Percentiles rank a stretch among this genome's conserved stretches.
Evolutionary conservation across 345 rosid genomes (phyloP).

Genomic region (Linum tenue): DNA sequence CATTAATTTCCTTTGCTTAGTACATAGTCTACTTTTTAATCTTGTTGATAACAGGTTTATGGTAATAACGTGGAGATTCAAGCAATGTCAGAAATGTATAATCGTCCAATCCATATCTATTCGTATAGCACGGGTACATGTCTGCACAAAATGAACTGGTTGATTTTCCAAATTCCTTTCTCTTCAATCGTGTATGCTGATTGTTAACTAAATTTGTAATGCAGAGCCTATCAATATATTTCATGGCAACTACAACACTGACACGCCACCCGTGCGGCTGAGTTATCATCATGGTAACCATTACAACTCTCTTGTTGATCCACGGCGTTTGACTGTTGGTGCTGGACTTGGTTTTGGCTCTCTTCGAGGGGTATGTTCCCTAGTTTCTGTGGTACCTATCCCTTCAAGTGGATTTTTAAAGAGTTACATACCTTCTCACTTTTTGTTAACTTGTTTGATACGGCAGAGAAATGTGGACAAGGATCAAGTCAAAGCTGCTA

Average conservation of each 20-base stretch:
- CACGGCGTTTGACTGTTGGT: constrained; percentile 75
- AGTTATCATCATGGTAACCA: constrained; percentile 96
- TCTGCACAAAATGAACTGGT: constrained; percentile 6
- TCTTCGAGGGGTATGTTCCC: constrained; percentile 71
- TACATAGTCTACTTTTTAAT: not conserved
- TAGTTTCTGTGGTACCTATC: not conserved
- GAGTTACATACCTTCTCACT: not conserved
- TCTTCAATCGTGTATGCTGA: not conserved
- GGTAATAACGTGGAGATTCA: constrained; percentile 98
- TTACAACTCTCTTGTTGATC: constrained; percentile 94
- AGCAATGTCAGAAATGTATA: constrained; percentile 91
- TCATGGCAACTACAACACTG: constrained; percentile 85
- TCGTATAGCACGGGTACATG: constrained; percentile 76
- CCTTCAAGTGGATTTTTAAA: not conserved
- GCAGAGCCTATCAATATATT: constrained; percentile 93
- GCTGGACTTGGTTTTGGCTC: constrained; percentile 95
- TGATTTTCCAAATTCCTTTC: not conserved
- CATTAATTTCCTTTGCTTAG: not conserved
- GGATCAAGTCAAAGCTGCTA: constrained; percentile 96
- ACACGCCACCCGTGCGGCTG: constrained; percentile 78
- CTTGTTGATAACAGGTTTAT: constrained; percentile 51
- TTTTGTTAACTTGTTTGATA: not conserved
- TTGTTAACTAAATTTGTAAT: constrained; percentile 13
- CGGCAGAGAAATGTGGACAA: constrained; percentile 78
- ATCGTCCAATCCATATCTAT: constrained; percentile 91